These are phyloP conservation scores for Epichloe amarillans DNA, from an alignment of 2,329 filamentous ascomycete species.

Conservation along the genomic window DNA sequence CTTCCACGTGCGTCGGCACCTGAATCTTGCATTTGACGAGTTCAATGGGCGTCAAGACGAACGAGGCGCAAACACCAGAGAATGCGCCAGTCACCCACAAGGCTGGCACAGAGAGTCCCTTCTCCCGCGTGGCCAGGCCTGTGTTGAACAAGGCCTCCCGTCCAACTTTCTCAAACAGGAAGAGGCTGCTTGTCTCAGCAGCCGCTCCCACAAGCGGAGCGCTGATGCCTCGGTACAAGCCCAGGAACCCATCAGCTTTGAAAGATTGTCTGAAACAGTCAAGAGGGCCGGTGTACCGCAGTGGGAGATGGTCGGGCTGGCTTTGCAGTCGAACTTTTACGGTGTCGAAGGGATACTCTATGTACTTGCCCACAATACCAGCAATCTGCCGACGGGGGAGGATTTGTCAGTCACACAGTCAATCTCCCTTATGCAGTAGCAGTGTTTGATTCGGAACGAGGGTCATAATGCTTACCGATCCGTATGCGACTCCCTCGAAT, in stretches of 20 bases:
- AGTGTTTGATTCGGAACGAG: background rate
- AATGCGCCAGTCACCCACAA: constrained; percentile 73
- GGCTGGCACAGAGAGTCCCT: constrained; percentile 58
- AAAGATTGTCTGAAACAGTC: constrained; percentile 90
- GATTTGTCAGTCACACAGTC: background rate
- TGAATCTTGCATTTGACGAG: constrained; percentile 98
- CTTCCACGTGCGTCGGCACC: constrained; percentile 42
- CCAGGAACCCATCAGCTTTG: constrained; percentile 60
- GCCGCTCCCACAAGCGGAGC: constrained; percentile 85
- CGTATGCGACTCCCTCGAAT: constrained; percentile 75
- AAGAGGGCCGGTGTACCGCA: constrained; percentile 71
- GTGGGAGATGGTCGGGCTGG: constrained; percentile 73
- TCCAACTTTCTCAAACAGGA: constrained; percentile 76
- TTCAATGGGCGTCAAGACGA: constrained; percentile 89
- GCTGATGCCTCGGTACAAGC: constrained; percentile 84
- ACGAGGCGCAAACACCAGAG: constrained; percentile 76
- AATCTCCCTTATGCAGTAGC: background rate
- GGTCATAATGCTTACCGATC: constrained; percentile 50
- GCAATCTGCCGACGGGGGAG: constrained; percentile 42
- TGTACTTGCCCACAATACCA: constrained; percentile 83
- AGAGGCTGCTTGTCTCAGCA: constrained; percentile 81
- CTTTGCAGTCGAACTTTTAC: constrained; percentile 95
- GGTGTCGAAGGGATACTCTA: constrained; percentile 98
- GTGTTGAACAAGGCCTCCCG: constrained; percentile 48
- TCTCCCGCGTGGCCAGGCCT: constrained; percentile 34